These are phyloP conservation scores for Trichosanthes truncata DNA, from an alignment of 306 rosid species.

Conservation along the genomic window DNA sequence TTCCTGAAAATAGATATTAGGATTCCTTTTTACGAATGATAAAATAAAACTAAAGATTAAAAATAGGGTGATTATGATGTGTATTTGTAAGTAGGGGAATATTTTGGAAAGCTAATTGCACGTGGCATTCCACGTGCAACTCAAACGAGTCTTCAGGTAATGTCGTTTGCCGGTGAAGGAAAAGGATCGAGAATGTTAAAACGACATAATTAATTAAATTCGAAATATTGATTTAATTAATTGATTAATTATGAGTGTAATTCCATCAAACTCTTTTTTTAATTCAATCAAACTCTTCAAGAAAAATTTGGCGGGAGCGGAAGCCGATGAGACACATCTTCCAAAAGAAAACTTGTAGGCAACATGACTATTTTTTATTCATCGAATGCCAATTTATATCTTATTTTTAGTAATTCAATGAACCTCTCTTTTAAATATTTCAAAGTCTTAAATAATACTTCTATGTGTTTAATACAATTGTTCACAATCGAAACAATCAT, in stretches of 20 bases:
- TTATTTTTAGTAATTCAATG: slow-evolving; percentile 46
- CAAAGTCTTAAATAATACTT: not conserved
- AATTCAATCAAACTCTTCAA: no score
- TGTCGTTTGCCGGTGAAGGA: slow-evolving; percentile 12
- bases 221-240: not conserved
- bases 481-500: no score
- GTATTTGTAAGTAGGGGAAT: slow-evolving; percentile 12
- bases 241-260: not conserved
- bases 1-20: not conserved
- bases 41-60: not conserved
- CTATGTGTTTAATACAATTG: not conserved
- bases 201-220: not conserved
- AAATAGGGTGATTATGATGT: not conserved
- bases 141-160: not conserved
- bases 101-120: slow-evolving; percentile 32
- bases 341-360: slow-evolving; percentile 39
- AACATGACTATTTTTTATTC: slow-evolving; percentile 44
- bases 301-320: slow-evolving; percentile 6
- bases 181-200: not conserved
- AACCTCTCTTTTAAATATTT: not conserved
- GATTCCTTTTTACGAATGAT: not conserved
- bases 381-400: slow-evolving; percentile 33
- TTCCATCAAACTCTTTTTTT: not conserved
- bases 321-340: slow-evolving; percentile 39
- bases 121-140: slow-evolving; percentile 3